Percentiles rank a stretch among this genome's conserved stretches.
Evolutionary conservation across 2,329 filamentous ascomycete genomes (phyloP).

Genomic region (Dothistroma septosporum): DNA sequence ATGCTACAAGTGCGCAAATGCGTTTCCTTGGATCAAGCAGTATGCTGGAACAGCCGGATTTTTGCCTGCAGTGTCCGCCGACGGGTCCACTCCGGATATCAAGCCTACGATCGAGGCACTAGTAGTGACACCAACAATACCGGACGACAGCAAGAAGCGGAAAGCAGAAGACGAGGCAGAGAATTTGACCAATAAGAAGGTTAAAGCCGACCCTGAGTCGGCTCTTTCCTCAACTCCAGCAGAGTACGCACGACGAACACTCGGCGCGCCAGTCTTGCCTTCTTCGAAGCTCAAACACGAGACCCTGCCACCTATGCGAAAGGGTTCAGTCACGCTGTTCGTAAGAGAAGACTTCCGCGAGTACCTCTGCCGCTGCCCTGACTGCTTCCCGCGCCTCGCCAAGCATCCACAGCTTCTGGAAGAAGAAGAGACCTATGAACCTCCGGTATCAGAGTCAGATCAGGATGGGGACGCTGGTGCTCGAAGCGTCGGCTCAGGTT

Average conservation of each 20-base stretch:
- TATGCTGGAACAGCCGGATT: slow-evolving; percentile 82
- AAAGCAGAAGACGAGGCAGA: slow-evolving; percentile 43
- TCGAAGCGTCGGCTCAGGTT: slow-evolving; percentile 65
- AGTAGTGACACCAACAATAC: neutral
- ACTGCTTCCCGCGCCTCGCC: slow-evolving; percentile 72
- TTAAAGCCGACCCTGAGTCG: slow-evolving; percentile 20
- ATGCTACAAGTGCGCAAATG: slow-evolving; percentile 88
- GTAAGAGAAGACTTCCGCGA: slow-evolving; percentile 74
- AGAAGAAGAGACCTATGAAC: slow-evolving; percentile 91
- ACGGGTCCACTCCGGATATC: slow-evolving; percentile 4
- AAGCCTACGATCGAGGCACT: neutral
- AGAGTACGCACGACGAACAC: neutral
- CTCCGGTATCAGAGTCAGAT: slow-evolving; percentile 64
- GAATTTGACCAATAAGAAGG: slow-evolving; percentile 27
- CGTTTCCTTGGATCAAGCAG: slow-evolving; percentile 84
- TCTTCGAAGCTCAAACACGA: slow-evolving; percentile 24
- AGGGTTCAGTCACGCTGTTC: slow-evolving; percentile 72
- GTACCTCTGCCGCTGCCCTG: slow-evolving; percentile 72
- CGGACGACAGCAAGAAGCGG: slow-evolving; percentile 37
- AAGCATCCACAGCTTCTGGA: slow-evolving; percentile 78
- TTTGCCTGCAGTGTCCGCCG: slow-evolving; percentile 62
- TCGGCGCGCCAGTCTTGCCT: slow-evolving; percentile 3
- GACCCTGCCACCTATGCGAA: slow-evolving; percentile 54
- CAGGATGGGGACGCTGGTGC: slow-evolving; percentile 51
- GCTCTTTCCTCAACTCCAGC: neutral